Conservation (phyloP, 176 grass and related monocot species). For the Eragrostis curvula region DNA sequence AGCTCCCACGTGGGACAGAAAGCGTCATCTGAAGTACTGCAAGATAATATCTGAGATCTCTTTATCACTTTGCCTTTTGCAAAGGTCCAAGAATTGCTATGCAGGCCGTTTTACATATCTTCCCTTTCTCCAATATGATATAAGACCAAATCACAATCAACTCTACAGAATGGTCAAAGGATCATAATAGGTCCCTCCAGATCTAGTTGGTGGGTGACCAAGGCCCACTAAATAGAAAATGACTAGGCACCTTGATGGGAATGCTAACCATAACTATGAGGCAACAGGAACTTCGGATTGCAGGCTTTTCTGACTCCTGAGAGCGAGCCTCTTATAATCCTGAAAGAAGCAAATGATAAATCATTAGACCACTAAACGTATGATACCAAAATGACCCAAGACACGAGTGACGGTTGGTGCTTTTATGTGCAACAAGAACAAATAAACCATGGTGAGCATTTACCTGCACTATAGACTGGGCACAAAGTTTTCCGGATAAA, state of each 20-base stretch:
- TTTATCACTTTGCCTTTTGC: slow-evolving; percentile 38
- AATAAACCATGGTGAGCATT: slow-evolving; percentile 3
- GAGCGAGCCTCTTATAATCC: slow-evolving; percentile 64
- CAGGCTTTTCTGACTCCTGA: slow-evolving; percentile 50
- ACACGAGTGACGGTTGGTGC: not conserved
- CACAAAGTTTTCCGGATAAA: slow-evolving; percentile 86
- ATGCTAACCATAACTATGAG: slow-evolving; percentile 32
- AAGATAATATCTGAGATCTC: slow-evolving; percentile 40
- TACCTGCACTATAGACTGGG: slow-evolving; percentile 88
- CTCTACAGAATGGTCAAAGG: slow-evolving; percentile 19
- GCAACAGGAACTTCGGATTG: slow-evolving; percentile 48
- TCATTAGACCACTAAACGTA: slow-evolving; percentile 18
- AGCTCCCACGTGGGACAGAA: slow-evolving; percentile 13
- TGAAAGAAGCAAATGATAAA: slow-evolving; percentile 38
- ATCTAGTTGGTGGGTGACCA: not conserved
- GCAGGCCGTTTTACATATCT: slow-evolving; percentile 39
- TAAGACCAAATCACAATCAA: slow-evolving; percentile 32
- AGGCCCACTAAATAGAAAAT: slow-evolving; percentile 6
- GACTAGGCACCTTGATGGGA: slow-evolving; percentile 5
- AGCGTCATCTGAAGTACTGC: not conserved
- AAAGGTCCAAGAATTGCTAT: slow-evolving; percentile 35
- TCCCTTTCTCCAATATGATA: slow-evolving; percentile 30
- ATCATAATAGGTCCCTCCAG: slow-evolving; percentile 28
- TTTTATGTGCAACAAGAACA: not conserved
- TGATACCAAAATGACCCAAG: not conserved